Evolutionary conservation across 495 filamentous ascomycete species (phyloP), one percentile per base, ranked within the genome.

Genomic region (Penicillium waksmanii): DNA sequence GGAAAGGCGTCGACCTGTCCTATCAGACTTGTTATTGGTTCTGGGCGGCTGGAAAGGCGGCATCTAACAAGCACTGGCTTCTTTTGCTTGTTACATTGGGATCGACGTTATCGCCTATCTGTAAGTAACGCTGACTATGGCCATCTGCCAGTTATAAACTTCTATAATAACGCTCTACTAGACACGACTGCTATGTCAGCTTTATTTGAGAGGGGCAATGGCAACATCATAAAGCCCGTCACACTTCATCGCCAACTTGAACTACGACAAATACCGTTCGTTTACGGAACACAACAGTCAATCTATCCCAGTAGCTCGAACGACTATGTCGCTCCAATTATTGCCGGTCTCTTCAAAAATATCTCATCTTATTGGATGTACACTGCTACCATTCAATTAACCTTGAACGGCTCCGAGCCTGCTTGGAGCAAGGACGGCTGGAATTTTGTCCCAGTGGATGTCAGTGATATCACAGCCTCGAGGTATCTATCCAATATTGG

Each of bases 131-230:
- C 9, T 7, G 9, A 3, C 9, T 13, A 36, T 9, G 9, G 35
- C 35, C n/a, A n/a, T n/a, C n/a, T n/a, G n/a, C n/a, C n/a, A n/a
- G n/a, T n/a, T n/a, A n/a, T n/a, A n/a, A n/a, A n/a, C n/a, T n/a
- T n/a, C n/a, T n/a, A n/a, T n/a, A n/a, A n/a, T 36, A 36, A 36
- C 8, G 13, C 35, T 36, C 35, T 36, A 36, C 38, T 36, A 78
- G 74, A 68, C 31, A 78, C 73, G 3, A 72, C 73, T 19, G 50
- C 69, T 3, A 78, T 78, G 73, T 76, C 74, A 6, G 73, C 68
- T 9, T 21, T 78, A 0, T 74, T 74, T 19, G 54, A 72, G 23
- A 55, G 55, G 7, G 58, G 66, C 6, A 6, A 65, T 10, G 63
- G 61, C 0, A 35, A 51, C 11, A 25, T 69, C 23, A 35, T 25